Percentiles rank a stretch among this genome's conserved stretches.
These are phyloP conservation scores for Solanum chmielewskii DNA, from an alignment of 257 asterid genomes.

Conservation along the genomic window DNA sequence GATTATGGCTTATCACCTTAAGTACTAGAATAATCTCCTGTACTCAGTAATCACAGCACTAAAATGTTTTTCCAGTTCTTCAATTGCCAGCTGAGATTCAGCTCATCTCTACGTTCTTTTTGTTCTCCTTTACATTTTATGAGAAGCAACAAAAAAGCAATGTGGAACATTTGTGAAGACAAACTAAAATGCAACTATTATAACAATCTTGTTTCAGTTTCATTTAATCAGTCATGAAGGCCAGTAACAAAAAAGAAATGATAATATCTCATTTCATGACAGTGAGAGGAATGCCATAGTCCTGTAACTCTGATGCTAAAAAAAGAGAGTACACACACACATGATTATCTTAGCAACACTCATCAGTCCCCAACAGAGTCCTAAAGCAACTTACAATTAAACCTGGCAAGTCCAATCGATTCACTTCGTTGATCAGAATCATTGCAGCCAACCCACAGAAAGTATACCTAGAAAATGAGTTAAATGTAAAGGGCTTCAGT, in stretches of 20 bases:
- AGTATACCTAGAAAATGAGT: conserved; percentile 48
- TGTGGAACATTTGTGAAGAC: not conserved
- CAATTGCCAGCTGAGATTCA: not conserved
- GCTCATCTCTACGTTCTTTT: not conserved
- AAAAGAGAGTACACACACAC: not conserved
- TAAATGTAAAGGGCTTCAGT: conserved; percentile 4
- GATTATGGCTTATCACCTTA: not conserved
- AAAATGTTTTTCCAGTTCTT: not conserved
- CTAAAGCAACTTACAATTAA: conserved; percentile 49
- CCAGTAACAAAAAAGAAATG: not conserved
- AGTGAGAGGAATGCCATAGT: not conserved
- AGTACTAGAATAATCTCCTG: not conserved
- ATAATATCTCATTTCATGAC: not conserved
- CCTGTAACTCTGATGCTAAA: not conserved
- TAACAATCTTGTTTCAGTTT: not conserved
- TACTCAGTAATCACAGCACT: not conserved
- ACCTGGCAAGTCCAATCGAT: conserved; percentile 71
- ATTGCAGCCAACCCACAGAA: conserved; percentile 97
- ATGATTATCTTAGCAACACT: not conserved
- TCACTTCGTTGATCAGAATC: conserved; percentile 72
- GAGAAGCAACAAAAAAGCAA: not conserved
- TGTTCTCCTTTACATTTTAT: not conserved
- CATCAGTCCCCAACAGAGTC: not conserved
- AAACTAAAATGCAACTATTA: not conserved
- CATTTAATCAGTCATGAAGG: not conserved